Percentiles rank a stretch among this genome's conserved stretches.
phyloP scores from a whole-genome alignment of 192 early-diverging fungal genomes.

The Backusella sp. region DNA sequence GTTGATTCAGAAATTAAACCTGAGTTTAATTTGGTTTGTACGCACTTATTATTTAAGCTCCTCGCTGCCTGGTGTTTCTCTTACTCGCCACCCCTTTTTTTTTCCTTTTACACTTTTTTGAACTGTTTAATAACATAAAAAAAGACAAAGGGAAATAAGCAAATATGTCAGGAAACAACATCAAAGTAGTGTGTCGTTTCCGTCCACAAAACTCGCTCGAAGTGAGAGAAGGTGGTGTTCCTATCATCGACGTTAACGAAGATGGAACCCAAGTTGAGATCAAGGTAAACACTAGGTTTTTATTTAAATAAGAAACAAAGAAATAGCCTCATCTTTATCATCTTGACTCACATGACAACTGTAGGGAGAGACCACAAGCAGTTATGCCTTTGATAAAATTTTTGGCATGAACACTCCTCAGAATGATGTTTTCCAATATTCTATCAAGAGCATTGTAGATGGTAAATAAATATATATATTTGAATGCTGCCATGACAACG shows the following conservation, averaged over 20 bases:
- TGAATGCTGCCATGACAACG: neutral
- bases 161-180: slow-evolving; percentile 75
- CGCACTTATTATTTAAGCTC: slow-evolving; percentile 2
- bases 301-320: neutral
- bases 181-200: slow-evolving; percentile 97
- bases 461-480: slow-evolving; percentile 45
- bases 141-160: neutral
- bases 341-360: neutral
- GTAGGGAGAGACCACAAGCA: slow-evolving; percentile 30
- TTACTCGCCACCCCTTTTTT: slow-evolving; percentile 19
- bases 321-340: slow-evolving; percentile 51
- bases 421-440: slow-evolving; percentile 85
- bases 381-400: slow-evolving; percentile 91
- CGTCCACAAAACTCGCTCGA: slow-evolving; percentile 93
- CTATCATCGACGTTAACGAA: slow-evolving; percentile 78
- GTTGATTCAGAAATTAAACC: neutral
- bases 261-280: slow-evolving; percentile 61
- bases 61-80: neutral
- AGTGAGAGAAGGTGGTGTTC: slow-evolving; percentile 87
- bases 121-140: neutral
- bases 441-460: slow-evolving; percentile 89
- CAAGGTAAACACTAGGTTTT: slow-evolving; percentile 11
- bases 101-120: slow-evolving; percentile 16
- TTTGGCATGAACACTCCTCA: slow-evolving; percentile 85
- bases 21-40: neutral